A percentile compares a stretch with the other conserved stretches of the same genome.
phyloP scores from a whole-genome alignment of 2,329 filamentous ascomycete species.

The Sporothrix curviconia region DNA sequence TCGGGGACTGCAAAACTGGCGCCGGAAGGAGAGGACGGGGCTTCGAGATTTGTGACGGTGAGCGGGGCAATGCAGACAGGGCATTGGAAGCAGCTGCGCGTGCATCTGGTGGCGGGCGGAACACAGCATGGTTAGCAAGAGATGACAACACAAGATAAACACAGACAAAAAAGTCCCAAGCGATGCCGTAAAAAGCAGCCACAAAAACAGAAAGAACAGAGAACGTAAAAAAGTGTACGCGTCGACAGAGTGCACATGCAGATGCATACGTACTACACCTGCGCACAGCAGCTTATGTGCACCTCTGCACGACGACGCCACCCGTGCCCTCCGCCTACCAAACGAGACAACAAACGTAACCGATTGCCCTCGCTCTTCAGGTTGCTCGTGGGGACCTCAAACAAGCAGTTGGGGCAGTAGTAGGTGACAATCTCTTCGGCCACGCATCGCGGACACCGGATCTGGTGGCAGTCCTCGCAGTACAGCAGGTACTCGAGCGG shows the following conservation, averaged over 20 bases:
- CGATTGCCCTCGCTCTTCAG: slow-evolving; percentile 89
- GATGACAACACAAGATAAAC: background rate
- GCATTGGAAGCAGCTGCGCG: slow-evolving; percentile 91
- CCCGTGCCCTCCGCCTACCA: too few species aligned
- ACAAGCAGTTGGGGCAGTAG: slow-evolving; percentile 91
- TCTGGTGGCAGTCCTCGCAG: slow-evolving; percentile 95
- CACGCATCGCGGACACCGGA: slow-evolving; percentile 86
- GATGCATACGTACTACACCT: background rate
- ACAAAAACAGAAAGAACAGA: background rate
- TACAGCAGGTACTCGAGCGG: slow-evolving; percentile 91
- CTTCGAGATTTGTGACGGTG: slow-evolving; percentile 64
- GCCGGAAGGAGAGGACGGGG: slow-evolving; percentile 39
- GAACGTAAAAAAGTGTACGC: background rate
- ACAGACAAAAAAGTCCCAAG: background rate
- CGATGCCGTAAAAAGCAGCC: background rate
- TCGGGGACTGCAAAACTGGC: slow-evolving; percentile 39
- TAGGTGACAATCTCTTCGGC: slow-evolving; percentile 90
- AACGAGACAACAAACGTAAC: slow-evolving; percentile 41
- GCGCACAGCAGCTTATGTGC: background rate
- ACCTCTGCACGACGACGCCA: background rate
- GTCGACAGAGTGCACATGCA: slow-evolving; percentile 3
- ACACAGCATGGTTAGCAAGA: slow-evolving; percentile 1
- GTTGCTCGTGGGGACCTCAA: slow-evolving; percentile 90
- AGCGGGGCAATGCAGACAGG: slow-evolving; percentile 81
- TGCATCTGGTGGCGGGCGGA: slow-evolving; percentile 57